Base-by-base conservation (phyloP, 257 asterid species). In the Avicennia marina region DNA sequence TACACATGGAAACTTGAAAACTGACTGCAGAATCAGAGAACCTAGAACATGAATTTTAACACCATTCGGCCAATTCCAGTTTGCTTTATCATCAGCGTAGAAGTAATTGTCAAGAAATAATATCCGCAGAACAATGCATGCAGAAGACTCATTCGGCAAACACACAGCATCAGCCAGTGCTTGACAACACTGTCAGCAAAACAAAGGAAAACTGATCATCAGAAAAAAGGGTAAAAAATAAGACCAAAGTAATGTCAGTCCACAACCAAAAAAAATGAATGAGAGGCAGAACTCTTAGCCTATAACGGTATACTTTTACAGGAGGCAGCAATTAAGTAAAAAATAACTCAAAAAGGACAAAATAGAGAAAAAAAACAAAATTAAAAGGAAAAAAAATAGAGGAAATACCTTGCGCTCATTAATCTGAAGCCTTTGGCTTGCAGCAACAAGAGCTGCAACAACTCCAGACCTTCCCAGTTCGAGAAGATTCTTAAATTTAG, bases 401-500 rank as follows among this genome's bases (percentile, higher is more conserved):
- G 15, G 32, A 38, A 48, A 63, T 41, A 84, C 94, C 96, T 85
- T 67, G 11, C 48, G 75, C 69, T 77, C 96, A 63, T 75, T 71
- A 60, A 69, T 72, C 53, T 84, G 82, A 61, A 83, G 95, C 68
- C 82, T 86, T 72, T 89, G 89, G 66, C 86, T 67, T 60, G 95
- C 85, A 63, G 90, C 96, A 72, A 93, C 60, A 53, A 93, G 66
- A 63, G 94, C 87, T 43, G 95, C 98, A 71, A 89, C 80, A 59
- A 93, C 98, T 67, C 98, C 98, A 72, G 87, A 56, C 72, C 72
- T 79, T 46, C 96, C 95, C 81, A 76, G 71, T 68, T 81, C 95
- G 10, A 93, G 69, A 67, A 93, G 98, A 65, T 78, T 65, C 70
- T 70, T 63, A 60, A 89, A 80, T 56, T 75, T 84, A 49, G 85